Evolutionary conservation across 805 yeast genomes (phyloP).

Genomic region (Ogataea nakhonphanomensis): DNA sequence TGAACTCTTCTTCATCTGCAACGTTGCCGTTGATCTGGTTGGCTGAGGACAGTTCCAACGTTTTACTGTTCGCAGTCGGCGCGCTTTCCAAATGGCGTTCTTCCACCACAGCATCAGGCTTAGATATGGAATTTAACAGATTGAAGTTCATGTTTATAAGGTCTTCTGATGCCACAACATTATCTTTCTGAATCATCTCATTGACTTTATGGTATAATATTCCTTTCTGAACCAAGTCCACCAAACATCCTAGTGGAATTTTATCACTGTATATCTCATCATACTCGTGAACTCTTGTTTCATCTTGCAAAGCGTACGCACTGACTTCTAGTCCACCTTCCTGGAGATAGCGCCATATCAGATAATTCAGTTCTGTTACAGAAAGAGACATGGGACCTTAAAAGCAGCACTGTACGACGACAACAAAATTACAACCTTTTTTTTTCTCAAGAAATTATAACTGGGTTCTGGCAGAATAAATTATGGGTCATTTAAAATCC

Average conservation of each 20-base stretch:
- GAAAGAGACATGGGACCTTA: constrained; percentile 62
- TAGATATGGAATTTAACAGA: constrained; percentile 49
- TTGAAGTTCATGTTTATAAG: constrained; percentile 38
- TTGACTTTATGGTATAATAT: constrained; percentile 73
- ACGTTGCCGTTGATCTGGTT: neutral
- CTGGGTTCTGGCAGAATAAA: constrained; percentile 5
- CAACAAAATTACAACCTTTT: constrained; percentile 9
- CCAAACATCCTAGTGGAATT: constrained; percentile 78
- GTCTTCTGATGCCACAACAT: constrained; percentile 21
- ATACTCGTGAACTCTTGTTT: constrained; percentile 56
- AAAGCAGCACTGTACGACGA: neutral
- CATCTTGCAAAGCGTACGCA: constrained; percentile 78
- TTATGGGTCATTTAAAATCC: constrained; percentile 5
- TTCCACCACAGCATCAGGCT: constrained; percentile 2
- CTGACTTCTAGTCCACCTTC: constrained; percentile 77
- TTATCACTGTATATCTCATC: constrained; percentile 47
- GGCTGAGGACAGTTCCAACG: neutral
- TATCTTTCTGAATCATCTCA: constrained; percentile 37
- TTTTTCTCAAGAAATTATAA: constrained; percentile 2
- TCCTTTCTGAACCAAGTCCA: constrained; percentile 82
- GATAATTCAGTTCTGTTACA: constrained; percentile 80
- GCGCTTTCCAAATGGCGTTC: constrained; percentile 9
- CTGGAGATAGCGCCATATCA: constrained; percentile 89
- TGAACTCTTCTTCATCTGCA: constrained; percentile 24
- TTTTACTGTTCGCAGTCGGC: neutral